These are phyloP conservation scores for Hirschioporus abietinus DNA, from an alignment of 768 basidiomycete species.

Conservation along the genomic window DNA sequence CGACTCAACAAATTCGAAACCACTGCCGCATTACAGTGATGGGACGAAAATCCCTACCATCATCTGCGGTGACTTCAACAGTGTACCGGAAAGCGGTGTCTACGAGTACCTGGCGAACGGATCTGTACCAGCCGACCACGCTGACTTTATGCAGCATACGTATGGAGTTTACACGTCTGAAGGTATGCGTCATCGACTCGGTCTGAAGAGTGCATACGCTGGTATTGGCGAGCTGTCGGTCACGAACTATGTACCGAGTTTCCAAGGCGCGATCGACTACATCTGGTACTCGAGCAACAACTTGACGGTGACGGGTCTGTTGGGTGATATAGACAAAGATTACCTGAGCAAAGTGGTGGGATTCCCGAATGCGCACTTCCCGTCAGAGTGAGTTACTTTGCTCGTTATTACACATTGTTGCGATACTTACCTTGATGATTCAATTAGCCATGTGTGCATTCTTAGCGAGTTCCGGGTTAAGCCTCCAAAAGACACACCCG, in stretches of 20 bases:
- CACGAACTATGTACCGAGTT: constrained; percentile 90
- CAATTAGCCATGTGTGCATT: constrained; percentile 63
- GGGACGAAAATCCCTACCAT: constrained; percentile 87
- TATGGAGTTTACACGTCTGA: constrained; percentile 94
- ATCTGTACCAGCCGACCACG: constrained; percentile 61
- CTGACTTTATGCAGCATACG: constrained; percentile 86
- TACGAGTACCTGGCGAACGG: constrained; percentile 87
- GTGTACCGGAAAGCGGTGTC: constrained; percentile 77
- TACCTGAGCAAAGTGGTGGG: constrained; percentile 92
- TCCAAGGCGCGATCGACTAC: constrained; percentile 86
- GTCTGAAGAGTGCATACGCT: constrained; percentile 82
- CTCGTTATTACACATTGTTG: constrained; percentile 10
- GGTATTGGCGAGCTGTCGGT: constrained; percentile 54
- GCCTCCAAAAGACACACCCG: constrained; percentile 48
- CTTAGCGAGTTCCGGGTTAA: constrained; percentile 75
- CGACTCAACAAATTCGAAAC: constrained; percentile 25
- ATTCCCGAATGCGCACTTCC: constrained; percentile 95
- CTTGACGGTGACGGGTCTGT: constrained; percentile 72
- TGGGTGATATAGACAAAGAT: constrained; percentile 78
- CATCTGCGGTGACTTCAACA: constrained; percentile 96
- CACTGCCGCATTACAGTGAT: constrained; percentile 71
- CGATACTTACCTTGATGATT: constrained; percentile 8
- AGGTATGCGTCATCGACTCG: constrained; percentile 74
- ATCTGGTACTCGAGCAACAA: constrained; percentile 83
- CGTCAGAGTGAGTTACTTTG: constrained; percentile 76